Conservation (phyloP, 169 alveolate species). For the Perkinsus chesapeaki region DNA sequence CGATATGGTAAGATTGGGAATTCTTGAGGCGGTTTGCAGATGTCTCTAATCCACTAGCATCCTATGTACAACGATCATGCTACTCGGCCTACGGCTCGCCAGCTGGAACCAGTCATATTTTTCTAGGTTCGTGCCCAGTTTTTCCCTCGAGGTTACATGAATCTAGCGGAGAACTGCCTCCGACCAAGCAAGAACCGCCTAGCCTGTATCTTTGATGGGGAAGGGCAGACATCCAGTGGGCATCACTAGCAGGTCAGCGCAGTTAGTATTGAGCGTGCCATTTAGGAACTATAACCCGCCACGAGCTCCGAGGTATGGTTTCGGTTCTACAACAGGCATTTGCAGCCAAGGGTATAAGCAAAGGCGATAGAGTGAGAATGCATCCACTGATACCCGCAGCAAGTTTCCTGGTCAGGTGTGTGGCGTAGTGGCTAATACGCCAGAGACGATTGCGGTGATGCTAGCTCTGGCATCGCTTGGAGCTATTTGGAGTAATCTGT, state of each 20-base stretch:
- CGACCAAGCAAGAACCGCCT: neutral
- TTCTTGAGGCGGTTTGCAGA: too few relatives aligned
- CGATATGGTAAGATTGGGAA: neutral
- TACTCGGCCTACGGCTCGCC: neutral
- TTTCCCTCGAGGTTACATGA: neutral
- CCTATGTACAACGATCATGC: too few relatives aligned
- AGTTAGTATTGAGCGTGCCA: neutral
- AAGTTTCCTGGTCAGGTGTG: neutral
- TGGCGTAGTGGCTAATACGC: constrained; percentile 16
- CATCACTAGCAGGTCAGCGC: neutral
- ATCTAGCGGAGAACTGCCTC: neutral
- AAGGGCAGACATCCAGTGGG: neutral
- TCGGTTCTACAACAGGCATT: neutral
- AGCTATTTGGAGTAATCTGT: neutral
- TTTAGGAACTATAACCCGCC: neutral
- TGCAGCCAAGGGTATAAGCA: neutral
- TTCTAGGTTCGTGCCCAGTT: neutral
- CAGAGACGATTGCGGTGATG: constrained; percentile 13
- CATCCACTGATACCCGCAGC: neutral
- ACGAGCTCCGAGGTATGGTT: neutral
- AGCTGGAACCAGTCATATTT: neutral
- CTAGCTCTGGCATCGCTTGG: constrained; percentile 13
- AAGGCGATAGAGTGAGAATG: neutral
- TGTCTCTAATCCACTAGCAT: neutral
- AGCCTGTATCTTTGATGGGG: neutral